Conservation (phyloP, 2,329 filamentous ascomycete species). For the Microsporum audouinii region DNA sequence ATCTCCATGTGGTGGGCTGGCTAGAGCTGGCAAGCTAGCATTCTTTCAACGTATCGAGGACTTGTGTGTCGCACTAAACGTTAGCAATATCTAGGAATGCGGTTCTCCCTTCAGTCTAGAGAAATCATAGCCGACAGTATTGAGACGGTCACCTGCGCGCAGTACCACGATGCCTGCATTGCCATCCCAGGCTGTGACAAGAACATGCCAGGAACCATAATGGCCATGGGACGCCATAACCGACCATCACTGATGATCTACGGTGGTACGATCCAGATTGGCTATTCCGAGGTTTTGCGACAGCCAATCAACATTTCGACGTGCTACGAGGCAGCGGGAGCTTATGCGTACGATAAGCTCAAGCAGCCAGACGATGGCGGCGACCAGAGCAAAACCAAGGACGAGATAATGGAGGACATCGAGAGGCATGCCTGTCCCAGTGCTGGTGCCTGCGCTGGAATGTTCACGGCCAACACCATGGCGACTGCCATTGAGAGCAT, state of each 20-base stretch:
- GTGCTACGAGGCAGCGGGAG: slow-evolving; percentile 79
- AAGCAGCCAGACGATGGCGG: slow-evolving; percentile 55
- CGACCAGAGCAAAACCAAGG: slow-evolving; percentile 53
- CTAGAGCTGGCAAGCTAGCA: neutral
- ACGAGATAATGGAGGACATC: slow-evolving; percentile 74
- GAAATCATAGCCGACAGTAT: slow-evolving; percentile 93
- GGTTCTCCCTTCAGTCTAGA: slow-evolving; percentile 78
- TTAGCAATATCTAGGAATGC: slow-evolving; percentile 55
- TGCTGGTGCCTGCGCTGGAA: slow-evolving; percentile 73
- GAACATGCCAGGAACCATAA: slow-evolving; percentile 90
- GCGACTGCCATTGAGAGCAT: slow-evolving; percentile 82
- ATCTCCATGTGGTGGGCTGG: neutral
- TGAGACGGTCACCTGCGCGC: slow-evolving; percentile 83
- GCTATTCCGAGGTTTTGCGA: slow-evolving; percentile 65
- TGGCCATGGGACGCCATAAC: slow-evolving; percentile 85
- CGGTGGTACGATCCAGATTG: slow-evolving; percentile 79
- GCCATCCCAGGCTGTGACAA: slow-evolving; percentile 91
- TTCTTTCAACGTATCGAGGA: neutral
- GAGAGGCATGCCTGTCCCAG: slow-evolving; percentile 67
- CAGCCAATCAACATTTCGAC: slow-evolving; percentile 78
- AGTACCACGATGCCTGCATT: slow-evolving; percentile 87
- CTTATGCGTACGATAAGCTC: slow-evolving; percentile 65
- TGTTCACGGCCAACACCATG: slow-evolving; percentile 95
- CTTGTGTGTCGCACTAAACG: neutral
- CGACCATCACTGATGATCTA: slow-evolving; percentile 92